A percentile compares a stretch with the other conserved stretches of the same genome.
Evolutionary conservation across 495 filamentous ascomycete genomes (phyloP).

Genomic region (Podospora pseudopauciseta): DNA sequence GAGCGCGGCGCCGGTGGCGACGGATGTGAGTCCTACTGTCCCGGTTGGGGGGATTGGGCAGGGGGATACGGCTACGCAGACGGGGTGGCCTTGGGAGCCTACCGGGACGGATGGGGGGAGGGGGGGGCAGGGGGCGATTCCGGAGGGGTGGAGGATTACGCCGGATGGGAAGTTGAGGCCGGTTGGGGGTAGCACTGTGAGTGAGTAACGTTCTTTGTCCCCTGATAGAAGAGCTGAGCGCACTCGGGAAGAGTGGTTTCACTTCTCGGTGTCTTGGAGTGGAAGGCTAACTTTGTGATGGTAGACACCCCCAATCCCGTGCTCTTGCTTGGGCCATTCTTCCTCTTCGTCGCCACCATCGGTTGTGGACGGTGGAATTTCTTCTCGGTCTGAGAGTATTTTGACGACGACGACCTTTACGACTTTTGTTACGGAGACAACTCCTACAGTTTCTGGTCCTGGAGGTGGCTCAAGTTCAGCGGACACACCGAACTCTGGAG

Average conservation of each 20-base stretch:
- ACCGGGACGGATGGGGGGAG: constrained; percentile 30
- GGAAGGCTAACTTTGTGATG: neutral
- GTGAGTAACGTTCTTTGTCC: constrained; percentile 18
- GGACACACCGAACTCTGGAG: neutral
- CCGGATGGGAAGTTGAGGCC: constrained; percentile 65
- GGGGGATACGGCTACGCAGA: constrained; percentile 40
- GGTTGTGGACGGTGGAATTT: neutral
- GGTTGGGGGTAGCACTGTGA: constrained; percentile 41
- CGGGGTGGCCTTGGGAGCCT: constrained; percentile 49
- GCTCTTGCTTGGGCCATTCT: constrained; percentile 4
- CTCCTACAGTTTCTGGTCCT: neutral
- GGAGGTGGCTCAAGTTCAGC: neutral
- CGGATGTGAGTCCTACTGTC: constrained; percentile 37
- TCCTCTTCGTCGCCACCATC: constrained; percentile 5
- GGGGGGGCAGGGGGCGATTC: constrained; percentile 43
- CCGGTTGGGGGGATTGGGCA: constrained; percentile 59
- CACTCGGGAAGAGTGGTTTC: neutral
- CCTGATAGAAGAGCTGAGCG: neutral
- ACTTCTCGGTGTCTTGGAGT: neutral
- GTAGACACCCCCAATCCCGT: constrained; percentile 14
- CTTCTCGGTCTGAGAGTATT: neutral
- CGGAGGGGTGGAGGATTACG: constrained; percentile 72
- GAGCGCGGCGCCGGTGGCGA: constrained; percentile 38
- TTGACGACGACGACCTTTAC: neutral
- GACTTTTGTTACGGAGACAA: neutral